phyloP scores from a whole-genome alignment of 1,284 basidiomycete species.

The Marasmius sp. region DNA sequence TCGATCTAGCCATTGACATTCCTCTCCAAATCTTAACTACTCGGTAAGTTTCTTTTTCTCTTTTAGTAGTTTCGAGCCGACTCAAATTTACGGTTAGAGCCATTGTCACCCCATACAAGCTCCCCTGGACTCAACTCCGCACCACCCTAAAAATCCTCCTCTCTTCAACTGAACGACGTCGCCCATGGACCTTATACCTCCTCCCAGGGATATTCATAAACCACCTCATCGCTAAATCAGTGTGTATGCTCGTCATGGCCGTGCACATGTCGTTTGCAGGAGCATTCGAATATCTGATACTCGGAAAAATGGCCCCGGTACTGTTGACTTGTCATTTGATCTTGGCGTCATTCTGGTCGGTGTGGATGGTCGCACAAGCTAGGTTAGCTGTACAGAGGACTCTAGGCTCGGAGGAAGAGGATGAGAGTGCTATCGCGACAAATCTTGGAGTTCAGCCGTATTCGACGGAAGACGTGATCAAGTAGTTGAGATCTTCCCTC shows the following conservation, averaged over 20 bases:
- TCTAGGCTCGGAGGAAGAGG: background rate
- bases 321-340: too few species aligned
- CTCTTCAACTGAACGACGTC: background rate
- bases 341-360: too few species aligned
- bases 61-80: too few species aligned
- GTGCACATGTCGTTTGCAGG: too few species aligned
- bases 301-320: too few species aligned
- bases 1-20: background rate
- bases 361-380: background rate
- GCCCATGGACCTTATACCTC: background rate
- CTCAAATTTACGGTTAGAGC: background rate
- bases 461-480: too few species aligned
- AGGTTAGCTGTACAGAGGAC: conserved; percentile 1
- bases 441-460: too few species aligned
- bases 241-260: background rate
- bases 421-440: too few species aligned
- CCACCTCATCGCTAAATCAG: background rate
- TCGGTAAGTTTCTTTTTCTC: background rate
- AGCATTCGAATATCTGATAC: too few species aligned
- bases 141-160: background rate
- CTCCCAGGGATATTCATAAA: background rate
- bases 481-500: too few species aligned
- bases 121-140: background rate
- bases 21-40: background rate
- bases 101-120: background rate